Evolutionary conservation across 2,329 filamentous ascomycete genomes (phyloP).

Genomic region (Juglanconis oblonga): DNA sequence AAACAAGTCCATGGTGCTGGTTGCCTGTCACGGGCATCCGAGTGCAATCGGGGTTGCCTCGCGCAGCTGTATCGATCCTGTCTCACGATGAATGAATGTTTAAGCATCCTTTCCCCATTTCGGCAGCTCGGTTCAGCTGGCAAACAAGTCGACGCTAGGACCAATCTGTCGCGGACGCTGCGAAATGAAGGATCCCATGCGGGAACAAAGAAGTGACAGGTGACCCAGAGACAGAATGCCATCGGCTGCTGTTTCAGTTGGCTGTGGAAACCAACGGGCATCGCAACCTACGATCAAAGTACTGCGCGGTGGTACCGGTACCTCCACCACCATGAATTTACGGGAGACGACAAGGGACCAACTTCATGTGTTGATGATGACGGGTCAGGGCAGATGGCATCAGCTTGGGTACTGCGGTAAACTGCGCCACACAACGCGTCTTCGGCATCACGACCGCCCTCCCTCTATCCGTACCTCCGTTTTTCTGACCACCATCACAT

Average conservation of each 20-base stretch:
- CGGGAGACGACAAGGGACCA: neutral
- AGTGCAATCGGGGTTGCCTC: too few species aligned
- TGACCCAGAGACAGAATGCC: neutral
- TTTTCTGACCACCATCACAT: slow-evolving; percentile 1
- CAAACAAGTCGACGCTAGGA: neutral
- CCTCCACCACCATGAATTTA: too few species aligned
- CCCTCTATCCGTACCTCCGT: neutral
- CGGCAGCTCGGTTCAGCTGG: neutral
- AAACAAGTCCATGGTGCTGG: too few species aligned
- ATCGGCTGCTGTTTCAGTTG: neutral
- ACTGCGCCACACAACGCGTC: neutral
- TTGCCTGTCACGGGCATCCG: too few species aligned
- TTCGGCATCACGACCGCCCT: neutral
- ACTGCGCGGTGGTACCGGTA: too few species aligned
- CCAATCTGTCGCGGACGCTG: neutral
- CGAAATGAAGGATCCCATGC: neutral
- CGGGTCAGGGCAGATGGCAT: too few species aligned
- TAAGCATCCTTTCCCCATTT: too few species aligned
- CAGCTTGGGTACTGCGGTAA: neutral
- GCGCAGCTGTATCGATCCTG: too few species aligned
- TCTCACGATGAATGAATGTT: too few species aligned
- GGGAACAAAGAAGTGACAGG: neutral
- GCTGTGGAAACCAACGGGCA: neutral
- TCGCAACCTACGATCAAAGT: too few species aligned
- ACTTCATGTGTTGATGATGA: slow-evolving; percentile 1